Base-by-base conservation (phyloP, 1,284 basidiomycete genomes). In the Irpex sp. region DNA sequence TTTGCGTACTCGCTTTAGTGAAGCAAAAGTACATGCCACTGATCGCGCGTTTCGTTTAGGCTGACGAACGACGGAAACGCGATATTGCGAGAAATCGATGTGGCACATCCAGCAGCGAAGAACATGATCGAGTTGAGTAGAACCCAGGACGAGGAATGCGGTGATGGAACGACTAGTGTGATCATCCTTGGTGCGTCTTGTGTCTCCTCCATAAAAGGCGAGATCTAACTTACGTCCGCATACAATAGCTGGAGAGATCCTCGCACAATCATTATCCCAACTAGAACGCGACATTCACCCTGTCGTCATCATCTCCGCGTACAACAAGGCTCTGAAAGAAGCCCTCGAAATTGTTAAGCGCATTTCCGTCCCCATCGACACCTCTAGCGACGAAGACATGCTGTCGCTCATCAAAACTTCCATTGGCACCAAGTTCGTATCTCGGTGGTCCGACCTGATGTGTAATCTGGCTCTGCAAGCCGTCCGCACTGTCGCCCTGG, bases 381-480 rank as follows among this genome's bases (percentile, higher is more conserved):
- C 91, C 17, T 84, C 85, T 54, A 88, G 92, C 71, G 96, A 99
- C 69, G 83, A 85, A 31, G 91, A 96, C 71, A 99, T 99, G 97
- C 88, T 98, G 49, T 85, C 93, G 3, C 86, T 99, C 71, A 98
- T 99, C 85, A 98, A 98, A 80, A 97, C 94, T 0, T 97, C 95
- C 57, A 98, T 99, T 77, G 97, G 97, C n/a, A 99, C 97, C 63
- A 99, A 99, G 78, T 98, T 99, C 72, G 94, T 96, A 69, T 89
- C 89, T 48, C 87, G 97, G 58, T 99, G 97, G 97, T 93, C 93
- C 0, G 95, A 97, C 71, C 88, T 98, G 67, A 99, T 99, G 97
- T 99, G 97, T 80, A 86, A 82, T 66, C 89, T 99, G 59, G 97
- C 97, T 0, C 82, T 99, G 37, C 86, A 97, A 68, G 96, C 97